Conservation (phyloP, 305 asterid genomes). For the Coffea humblotiana region DNA sequence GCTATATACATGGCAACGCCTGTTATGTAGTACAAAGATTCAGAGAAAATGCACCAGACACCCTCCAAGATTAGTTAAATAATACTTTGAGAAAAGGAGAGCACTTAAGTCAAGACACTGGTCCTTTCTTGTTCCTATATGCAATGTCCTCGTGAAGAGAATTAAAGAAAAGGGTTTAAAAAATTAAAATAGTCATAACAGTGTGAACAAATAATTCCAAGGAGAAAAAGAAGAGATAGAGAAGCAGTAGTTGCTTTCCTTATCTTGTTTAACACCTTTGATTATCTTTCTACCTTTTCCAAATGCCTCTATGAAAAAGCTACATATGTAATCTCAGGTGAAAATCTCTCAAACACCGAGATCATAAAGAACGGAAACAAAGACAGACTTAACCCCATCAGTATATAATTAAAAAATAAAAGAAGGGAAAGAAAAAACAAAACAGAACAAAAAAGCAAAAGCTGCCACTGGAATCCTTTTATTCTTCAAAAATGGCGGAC, state of each 20-base stretch:
- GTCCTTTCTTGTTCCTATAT: slow-evolving; percentile 46
- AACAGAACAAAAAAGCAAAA: slow-evolving; percentile 24
- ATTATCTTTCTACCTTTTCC: slow-evolving; percentile 24
- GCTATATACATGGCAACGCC: not conserved
- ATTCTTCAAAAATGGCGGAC: slow-evolving; percentile 52
- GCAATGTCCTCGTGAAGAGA: slow-evolving; percentile 54
- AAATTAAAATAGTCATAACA: slow-evolving; percentile 30
- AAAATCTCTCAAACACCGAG: slow-evolving; percentile 33
- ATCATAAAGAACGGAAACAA: slow-evolving; percentile 10
- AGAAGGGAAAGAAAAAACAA: slow-evolving; percentile 5
- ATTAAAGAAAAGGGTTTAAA: slow-evolving; percentile 15
- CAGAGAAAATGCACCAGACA: slow-evolving; percentile 20
- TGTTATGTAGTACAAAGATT: not conserved
- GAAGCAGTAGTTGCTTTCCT: slow-evolving; percentile 36
- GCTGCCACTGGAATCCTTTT: slow-evolving; percentile 60
- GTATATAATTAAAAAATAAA: not conserved
- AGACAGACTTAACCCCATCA: not conserved
- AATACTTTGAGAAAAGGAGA: slow-evolving; percentile 50
- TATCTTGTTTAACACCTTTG: slow-evolving; percentile 29
- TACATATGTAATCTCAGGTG: slow-evolving; percentile 32
- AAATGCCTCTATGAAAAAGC: slow-evolving; percentile 10
- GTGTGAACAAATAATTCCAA: slow-evolving; percentile 35
- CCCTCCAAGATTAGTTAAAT: slow-evolving; percentile 26
- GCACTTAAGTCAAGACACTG: slow-evolving; percentile 65
- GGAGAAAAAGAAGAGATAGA: slow-evolving; percentile 33